Evolutionary conservation across 768 basidiomycete species (phyloP).

Genomic region (Leccinum aurantiacum): DNA sequence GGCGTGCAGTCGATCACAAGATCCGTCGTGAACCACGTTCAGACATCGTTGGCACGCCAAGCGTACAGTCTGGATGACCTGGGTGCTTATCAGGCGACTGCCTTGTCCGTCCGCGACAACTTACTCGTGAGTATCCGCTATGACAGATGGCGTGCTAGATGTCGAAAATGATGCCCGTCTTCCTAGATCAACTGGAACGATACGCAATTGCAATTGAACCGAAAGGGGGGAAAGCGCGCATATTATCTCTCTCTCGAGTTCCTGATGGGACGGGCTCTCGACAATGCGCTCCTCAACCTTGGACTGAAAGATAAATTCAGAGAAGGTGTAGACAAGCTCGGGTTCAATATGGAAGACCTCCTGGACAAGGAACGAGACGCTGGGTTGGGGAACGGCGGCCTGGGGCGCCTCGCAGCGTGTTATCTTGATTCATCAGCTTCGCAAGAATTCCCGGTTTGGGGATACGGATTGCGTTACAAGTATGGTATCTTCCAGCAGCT

Average conservation of each 20-base stretch:
- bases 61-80: constrained; percentile 85
- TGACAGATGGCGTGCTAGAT: not conserved
- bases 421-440: constrained; percentile 93
- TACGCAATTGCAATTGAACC: constrained; percentile 73
- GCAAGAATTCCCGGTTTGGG: constrained; percentile 91
- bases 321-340: constrained; percentile 69
- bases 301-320: constrained; percentile 76
- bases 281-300: constrained; percentile 85
- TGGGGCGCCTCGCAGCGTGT: constrained; percentile 95
- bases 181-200: constrained; percentile 80
- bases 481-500: constrained; percentile 96
- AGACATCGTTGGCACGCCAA: constrained; percentile 88
- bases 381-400: constrained; percentile 91
- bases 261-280: constrained; percentile 78
- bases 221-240: constrained; percentile 83
- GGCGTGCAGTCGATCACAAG: constrained; percentile 64
- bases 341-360: constrained; percentile 87
- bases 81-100: constrained; percentile 90
- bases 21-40: constrained; percentile 79
- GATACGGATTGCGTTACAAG: constrained; percentile 90
- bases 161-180: not conserved
- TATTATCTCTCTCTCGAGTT: constrained; percentile 98
- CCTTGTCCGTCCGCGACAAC: constrained; percentile 84
- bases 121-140: constrained; percentile 56
- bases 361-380: constrained; percentile 91